Percentiles rank a stretch among this genome's conserved stretches.
phyloP scores from a whole-genome alignment of 352 stramenopile genomes.

The Peronosclerospora sorghi region DNA sequence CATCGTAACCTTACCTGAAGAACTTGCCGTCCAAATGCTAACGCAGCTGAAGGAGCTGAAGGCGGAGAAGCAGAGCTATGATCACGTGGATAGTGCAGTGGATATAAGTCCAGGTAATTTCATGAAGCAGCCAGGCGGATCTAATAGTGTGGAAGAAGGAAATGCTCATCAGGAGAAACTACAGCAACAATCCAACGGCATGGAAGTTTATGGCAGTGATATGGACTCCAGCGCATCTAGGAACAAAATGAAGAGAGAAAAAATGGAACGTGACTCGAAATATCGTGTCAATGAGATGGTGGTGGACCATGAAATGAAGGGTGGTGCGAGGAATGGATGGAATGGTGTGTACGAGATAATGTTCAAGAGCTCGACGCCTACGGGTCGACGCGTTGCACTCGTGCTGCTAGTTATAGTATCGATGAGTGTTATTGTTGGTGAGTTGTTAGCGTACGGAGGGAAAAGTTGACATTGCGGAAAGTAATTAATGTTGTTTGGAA shows the following conservation, averaged over 20 bases:
- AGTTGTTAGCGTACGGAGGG: conserved; percentile 7
- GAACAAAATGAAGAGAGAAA: conserved; percentile 9
- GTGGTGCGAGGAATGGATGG: conserved; percentile 37
- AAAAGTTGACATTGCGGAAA: not conserved
- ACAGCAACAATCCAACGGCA: not conserved
- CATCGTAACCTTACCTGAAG: not conserved
- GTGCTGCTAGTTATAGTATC: conserved; percentile 63
- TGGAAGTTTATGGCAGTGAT: not conserved
- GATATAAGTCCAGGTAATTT: conserved; percentile 34
- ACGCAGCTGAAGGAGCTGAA: conserved; percentile 42
- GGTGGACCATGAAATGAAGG: conserved; percentile 57
- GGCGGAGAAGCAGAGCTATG: conserved; percentile 35
- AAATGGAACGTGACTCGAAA: conserved; percentile 23
- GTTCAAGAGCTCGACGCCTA: conserved; percentile 48
- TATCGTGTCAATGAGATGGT: conserved; percentile 72
- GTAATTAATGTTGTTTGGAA: not conserved
- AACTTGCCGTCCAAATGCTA: conserved; percentile 10
- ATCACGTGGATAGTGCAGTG: conserved; percentile 31
- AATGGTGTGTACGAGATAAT: conserved; percentile 58
- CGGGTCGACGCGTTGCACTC: conserved; percentile 43
- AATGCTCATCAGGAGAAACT: conserved; percentile 15
- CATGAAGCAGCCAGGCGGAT: conserved; percentile 12
- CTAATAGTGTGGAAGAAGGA: conserved; percentile 24
- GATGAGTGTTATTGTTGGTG: conserved; percentile 54
- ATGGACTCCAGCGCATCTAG: conserved; percentile 18